These are phyloP conservation scores for Pythium phragmiticola DNA, from an alignment of 352 stramenopile species.

Conservation along the genomic window DNA sequence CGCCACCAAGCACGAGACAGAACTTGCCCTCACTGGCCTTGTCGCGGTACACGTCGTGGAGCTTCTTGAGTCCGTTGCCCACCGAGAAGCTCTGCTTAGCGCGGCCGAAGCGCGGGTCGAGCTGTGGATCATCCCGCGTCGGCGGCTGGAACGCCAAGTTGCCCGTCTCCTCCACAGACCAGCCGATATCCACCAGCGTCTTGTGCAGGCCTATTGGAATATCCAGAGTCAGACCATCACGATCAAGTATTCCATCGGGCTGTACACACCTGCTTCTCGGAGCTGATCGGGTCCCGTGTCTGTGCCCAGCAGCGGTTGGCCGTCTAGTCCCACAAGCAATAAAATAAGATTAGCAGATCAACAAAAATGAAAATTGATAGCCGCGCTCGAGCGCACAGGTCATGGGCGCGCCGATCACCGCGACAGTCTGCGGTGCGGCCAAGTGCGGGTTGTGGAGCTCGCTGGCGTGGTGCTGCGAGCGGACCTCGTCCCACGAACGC, in stretches of 20 bases:
- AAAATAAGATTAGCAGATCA: not conserved
- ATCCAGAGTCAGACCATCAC: not conserved
- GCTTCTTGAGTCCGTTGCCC: constrained; percentile 81
- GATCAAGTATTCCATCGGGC: too few relatives aligned
- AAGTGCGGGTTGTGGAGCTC: constrained; percentile 56
- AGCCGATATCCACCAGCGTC: constrained; percentile 72
- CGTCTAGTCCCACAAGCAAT: constrained; percentile 40
- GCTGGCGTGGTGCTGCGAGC: constrained; percentile 56
- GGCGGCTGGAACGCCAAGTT: constrained; percentile 73
- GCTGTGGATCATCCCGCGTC: constrained; percentile 43
- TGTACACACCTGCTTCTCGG: constrained; percentile 49
- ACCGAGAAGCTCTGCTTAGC: constrained; percentile 84
- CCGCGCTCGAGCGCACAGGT: constrained; percentile 46
- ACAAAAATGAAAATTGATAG: not conserved
- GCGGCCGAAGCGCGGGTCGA: constrained; percentile 68
- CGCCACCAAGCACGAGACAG: constrained; percentile 93
- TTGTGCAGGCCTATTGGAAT: constrained; percentile 59
- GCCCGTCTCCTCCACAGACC: constrained; percentile 84
- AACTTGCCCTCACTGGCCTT: constrained; percentile 91
- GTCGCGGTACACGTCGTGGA: constrained; percentile 83
- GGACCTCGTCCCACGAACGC: constrained; percentile 62
- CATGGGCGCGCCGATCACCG: constrained; percentile 86
- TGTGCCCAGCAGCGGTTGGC: constrained; percentile 77
- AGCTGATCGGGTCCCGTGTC: constrained; percentile 74
- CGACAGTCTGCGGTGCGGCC: constrained; percentile 61